These are phyloP conservation scores for Aphanoascus verrucosus DNA, from an alignment of 2,329 filamentous ascomycete species.

Conservation along the genomic window DNA sequence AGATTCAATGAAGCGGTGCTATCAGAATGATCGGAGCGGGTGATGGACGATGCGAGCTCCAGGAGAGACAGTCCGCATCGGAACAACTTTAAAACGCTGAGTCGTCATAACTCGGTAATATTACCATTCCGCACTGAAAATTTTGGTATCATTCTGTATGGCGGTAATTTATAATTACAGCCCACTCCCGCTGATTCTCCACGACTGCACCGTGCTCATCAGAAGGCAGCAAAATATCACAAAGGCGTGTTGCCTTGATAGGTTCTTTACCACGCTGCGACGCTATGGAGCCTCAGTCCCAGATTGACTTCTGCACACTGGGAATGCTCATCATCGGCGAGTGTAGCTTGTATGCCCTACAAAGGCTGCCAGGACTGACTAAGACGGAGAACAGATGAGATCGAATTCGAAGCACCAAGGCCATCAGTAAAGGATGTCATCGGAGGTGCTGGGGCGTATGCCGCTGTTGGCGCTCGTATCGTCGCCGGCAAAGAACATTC, in stretches of 20 bases:
- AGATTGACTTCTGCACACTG: slow-evolving; percentile 48
- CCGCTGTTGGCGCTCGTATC: slow-evolving; percentile 76
- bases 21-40: too few relatives aligned
- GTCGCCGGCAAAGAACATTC: slow-evolving; percentile 62
- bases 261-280: neutral
- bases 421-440: slow-evolving; percentile 62
- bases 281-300: neutral
- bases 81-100: too few relatives aligned
- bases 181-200: neutral
- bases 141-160: neutral
- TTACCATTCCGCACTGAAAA: neutral
- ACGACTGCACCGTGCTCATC: neutral
- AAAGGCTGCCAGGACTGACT: neutral
- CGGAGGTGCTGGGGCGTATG: slow-evolving; percentile 82
- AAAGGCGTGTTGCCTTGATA: neutral
- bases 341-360: slow-evolving; percentile 6
- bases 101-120: slow-evolving; percentile 7
- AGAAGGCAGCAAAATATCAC: neutral
- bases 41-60: too few relatives aligned
- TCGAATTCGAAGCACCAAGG: slow-evolving; percentile 65
- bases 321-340: slow-evolving; percentile 56
- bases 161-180: neutral
- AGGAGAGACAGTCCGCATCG: too few relatives aligned
- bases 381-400: slow-evolving; percentile 57
- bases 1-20: too few relatives aligned